These are phyloP conservation scores for Coemansia sp. DNA, from an alignment of 192 early-diverging fungal species.

Conservation along the genomic window DNA sequence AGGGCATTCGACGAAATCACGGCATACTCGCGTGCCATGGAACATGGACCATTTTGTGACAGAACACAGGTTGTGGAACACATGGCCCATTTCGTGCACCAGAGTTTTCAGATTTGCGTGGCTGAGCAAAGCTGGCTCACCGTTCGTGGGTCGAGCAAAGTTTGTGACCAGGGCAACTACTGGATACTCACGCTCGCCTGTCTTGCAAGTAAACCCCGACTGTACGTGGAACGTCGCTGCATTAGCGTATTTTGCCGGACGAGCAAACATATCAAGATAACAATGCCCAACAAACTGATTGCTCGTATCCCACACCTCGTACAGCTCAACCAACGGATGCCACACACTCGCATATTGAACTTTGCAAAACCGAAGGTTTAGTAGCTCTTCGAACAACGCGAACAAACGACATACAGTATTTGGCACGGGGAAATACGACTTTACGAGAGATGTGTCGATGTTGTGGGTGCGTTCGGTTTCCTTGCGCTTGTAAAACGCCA, in stretches of 20 bases:
- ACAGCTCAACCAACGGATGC: constrained; percentile 70
- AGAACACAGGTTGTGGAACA: constrained; percentile 58
- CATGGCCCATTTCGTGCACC: constrained; percentile 75
- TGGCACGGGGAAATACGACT: constrained; percentile 67
- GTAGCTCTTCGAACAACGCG: constrained; percentile 63
- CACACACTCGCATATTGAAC: constrained; percentile 58
- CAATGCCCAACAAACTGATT: constrained; percentile 63
- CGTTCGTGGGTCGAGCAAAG: constrained; percentile 42
- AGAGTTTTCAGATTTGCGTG: constrained; percentile 73
- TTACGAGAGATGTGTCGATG: constrained; percentile 67
- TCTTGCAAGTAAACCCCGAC: constrained; percentile 54
- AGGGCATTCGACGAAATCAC: constrained; percentile 79
- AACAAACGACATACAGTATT: constrained; percentile 60
- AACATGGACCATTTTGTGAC: constrained; percentile 64
- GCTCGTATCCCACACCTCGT: constrained; percentile 64
- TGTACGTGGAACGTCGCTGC: constrained; percentile 70
- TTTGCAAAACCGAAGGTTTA: constrained; percentile 62
- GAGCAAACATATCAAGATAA: constrained; percentile 68
- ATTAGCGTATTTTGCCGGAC: constrained; percentile 63
- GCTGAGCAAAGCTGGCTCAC: constrained; percentile 59
- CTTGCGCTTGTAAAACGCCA: constrained; percentile 63
- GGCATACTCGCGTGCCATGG: constrained; percentile 65
- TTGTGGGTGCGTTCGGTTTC: constrained; percentile 61
- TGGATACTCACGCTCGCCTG: constrained; percentile 53
- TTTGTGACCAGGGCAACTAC: constrained; percentile 62